Evolutionary conservation across 495 filamentous ascomycete genomes (phyloP).

Genomic region (Penicillium cinerascens): DNA sequence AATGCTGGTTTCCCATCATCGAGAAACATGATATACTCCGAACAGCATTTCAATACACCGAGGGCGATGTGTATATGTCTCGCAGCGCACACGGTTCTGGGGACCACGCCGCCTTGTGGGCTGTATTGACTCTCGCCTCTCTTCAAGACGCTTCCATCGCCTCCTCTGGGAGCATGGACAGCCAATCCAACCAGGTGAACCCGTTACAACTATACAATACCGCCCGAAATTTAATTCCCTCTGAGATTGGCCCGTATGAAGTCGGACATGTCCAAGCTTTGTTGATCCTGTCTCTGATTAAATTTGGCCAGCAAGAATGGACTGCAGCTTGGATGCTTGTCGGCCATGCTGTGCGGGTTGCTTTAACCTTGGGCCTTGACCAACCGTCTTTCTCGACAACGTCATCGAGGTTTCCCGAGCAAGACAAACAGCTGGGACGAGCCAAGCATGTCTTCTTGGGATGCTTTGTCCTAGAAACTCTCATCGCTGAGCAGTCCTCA

Average conservation of each 20-base stretch:
- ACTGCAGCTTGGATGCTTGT: slow-evolving; percentile 57
- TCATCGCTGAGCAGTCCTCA: slow-evolving; percentile 52
- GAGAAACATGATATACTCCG: slow-evolving; percentile 64
- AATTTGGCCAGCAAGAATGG: slow-evolving; percentile 52
- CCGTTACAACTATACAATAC: slow-evolving; percentile 47
- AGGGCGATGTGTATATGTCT: slow-evolving; percentile 32
- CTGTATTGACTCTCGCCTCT: slow-evolving; percentile 51
- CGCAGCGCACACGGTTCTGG: slow-evolving; percentile 38
- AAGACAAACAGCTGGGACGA: slow-evolving; percentile 25
- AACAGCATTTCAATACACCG: slow-evolving; percentile 43
- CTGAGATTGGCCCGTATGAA: slow-evolving; percentile 49
- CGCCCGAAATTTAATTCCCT: slow-evolving; percentile 54
- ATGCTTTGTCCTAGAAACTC: slow-evolving; percentile 63
- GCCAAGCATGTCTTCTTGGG: slow-evolving; percentile 54
- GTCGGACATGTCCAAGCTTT: slow-evolving; percentile 62
- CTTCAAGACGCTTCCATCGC: slow-evolving; percentile 46
- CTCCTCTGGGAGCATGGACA: slow-evolving; percentile 24
- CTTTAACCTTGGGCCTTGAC: slow-evolving; percentile 45
- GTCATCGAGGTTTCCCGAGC: slow-evolving; percentile 9
- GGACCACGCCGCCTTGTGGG: slow-evolving; percentile 62
- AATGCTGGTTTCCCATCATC: slow-evolving; percentile 69
- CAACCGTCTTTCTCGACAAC: slow-evolving; percentile 12
- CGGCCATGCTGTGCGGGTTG: slow-evolving; percentile 56
- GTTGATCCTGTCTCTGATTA: slow-evolving; percentile 56
- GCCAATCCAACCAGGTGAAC: slow-evolving; percentile 14